A percentile compares a stretch with the other conserved stretches of the same genome.
phyloP scores from a whole-genome alignment of 768 basidiomycete species.

The Favolaschia claudopus region DNA sequence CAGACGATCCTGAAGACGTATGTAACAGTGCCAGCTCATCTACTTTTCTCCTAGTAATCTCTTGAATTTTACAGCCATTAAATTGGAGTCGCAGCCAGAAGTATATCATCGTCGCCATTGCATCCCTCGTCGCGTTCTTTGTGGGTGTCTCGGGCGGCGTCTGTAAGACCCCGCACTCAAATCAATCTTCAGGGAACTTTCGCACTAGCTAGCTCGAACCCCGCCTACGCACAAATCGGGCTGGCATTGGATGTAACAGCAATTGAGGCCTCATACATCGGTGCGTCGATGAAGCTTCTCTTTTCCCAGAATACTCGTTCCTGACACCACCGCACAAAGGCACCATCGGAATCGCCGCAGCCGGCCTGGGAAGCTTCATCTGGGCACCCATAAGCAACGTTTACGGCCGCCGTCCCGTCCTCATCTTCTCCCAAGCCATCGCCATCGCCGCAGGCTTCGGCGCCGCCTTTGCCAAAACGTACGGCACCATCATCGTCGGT shows the following conservation, averaged over 20 bases:
- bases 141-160: constrained; percentile 8
- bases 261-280: constrained; percentile 23
- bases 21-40: not conserved
- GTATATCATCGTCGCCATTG: constrained; percentile 23
- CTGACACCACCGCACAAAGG: constrained; percentile 8
- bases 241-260: constrained; percentile 14
- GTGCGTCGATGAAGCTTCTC: not conserved
- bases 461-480: constrained; percentile 24
- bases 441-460: constrained; percentile 26
- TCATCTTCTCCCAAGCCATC: constrained; percentile 27
- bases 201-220: constrained; percentile 29
- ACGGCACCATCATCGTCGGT: constrained; percentile 17
- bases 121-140: constrained; percentile 26
- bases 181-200: constrained; percentile 16
- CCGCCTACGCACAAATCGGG: constrained; percentile 28
- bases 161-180: too few species aligned
- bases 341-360: constrained; percentile 27
- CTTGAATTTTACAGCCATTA: constrained; percentile 30
- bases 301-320: not conserved
- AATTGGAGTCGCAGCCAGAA: constrained; percentile 31
- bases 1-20: constrained; percentile 33
- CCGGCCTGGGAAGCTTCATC: constrained; percentile 29
- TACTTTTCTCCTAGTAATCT: not conserved
- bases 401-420: constrained; percentile 34
- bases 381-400: constrained; percentile 35